Conservation (phyloP, 2,329 filamentous ascomycete genomes). For the Cladosporium sp. region DNA sequence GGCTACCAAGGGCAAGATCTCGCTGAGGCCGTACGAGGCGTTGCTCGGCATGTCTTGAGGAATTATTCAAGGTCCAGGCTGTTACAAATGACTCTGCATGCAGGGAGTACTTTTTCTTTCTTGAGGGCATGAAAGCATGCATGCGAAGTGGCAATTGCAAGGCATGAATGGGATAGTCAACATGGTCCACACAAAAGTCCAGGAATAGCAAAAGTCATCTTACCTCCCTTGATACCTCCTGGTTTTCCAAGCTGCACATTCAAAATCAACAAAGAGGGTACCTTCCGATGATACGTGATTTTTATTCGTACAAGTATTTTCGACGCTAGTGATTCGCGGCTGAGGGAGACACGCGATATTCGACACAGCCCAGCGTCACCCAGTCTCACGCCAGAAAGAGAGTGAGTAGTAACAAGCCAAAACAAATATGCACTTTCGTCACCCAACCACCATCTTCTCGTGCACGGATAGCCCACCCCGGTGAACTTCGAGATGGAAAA, state of each 20-base stretch:
- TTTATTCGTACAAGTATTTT: background rate
- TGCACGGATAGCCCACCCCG: background rate
- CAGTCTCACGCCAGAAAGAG: background rate
- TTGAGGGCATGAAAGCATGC: background rate
- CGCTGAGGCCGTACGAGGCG: slow-evolving; percentile 37
- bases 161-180: background rate
- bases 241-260: background rate
- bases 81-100: background rate
- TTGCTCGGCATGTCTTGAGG: slow-evolving; percentile 29
- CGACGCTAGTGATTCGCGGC: background rate
- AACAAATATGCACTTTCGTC: background rate
- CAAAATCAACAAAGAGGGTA: background rate
- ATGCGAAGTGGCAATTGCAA: background rate
- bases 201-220: background rate
- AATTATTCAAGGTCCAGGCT: background rate
- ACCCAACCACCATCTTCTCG: background rate
- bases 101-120: background rate
- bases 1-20: slow-evolving; percentile 29
- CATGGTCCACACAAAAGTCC: background rate
- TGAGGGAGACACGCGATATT: background rate
- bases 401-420: background rate
- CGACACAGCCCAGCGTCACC: background rate
- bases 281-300: background rate
- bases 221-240: background rate
- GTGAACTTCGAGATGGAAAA: background rate